Base-by-base conservation (phyloP, 2,329 filamentous ascomycete genomes). In the Penicillium sp. region DNA sequence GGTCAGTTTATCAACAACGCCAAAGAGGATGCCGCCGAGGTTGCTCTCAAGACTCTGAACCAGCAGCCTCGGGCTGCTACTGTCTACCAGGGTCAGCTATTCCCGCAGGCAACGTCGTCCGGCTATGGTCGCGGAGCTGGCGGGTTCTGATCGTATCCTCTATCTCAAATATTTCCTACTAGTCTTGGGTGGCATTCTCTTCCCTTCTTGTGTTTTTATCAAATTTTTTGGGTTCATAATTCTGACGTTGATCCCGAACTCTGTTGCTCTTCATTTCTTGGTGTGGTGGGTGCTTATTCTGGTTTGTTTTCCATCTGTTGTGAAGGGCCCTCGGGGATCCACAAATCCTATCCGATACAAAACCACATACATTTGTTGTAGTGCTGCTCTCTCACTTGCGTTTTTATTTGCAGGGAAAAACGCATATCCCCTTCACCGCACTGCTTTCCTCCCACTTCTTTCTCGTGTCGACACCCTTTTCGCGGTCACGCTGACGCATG, bases 11-110 rank as follows among this genome's bases (percentile, higher is more conserved):
- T 93, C 73, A 85, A 92, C 79, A 95, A 95, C 69, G 91, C 91
- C 56, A 88, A 85, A 75, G 92, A 96, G 74, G 92, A 96, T 72
- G 92, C 90, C n/a, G 91, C 92, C 62, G 90, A 96, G 75, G 83
- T 89, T 59, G 91, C 91, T 11, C 62, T 75, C 43, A 74, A 66
- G 35, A 35, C 58, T 20, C 58, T 78, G 55, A 69, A 69, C 57
- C 56, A 71, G 50, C 63, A 69, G 50, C 57, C 60, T 22, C 61
- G 58, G 24, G 47, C 63, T 29, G 51, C 63, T 44, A 65, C 69
- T 37, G 51, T 62, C 39, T 69, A 61, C 53, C 59, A 58, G 20
- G 67, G 69, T 10, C 66, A 69, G 38, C 47, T 70, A 26, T 66
- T 43, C 32, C 46, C 62, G 4, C 61, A 68, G 29, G 52, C 54